Evolutionary conservation across 2,329 filamentous ascomycete species (phyloP).

Genomic region (Trichoderma semiorbis): DNA sequence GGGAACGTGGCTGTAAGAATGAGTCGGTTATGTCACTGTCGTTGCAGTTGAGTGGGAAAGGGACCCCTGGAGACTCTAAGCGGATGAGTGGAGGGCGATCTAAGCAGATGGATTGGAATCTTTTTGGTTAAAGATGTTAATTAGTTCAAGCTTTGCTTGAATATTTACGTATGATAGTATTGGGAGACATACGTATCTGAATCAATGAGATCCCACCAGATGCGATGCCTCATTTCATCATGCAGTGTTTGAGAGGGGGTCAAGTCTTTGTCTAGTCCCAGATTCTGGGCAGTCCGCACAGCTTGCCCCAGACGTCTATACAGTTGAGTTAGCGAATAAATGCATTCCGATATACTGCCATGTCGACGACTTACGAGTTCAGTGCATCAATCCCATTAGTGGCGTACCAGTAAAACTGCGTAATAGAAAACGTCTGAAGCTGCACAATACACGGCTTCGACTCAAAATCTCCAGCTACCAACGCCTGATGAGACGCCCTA

Average conservation of each 20-base stretch:
- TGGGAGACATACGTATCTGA: slow-evolving; percentile 11
- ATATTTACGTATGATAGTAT: accelerated
- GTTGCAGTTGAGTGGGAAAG: slow-evolving; percentile 20
- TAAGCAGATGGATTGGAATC: slow-evolving; percentile 21
- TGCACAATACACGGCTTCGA: slow-evolving; percentile 27
- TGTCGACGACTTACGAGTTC: slow-evolving; percentile 28
- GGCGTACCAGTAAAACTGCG: slow-evolving; percentile 32
- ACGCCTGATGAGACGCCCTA: slow-evolving; percentile 28
- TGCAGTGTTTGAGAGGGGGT: slow-evolving; percentile 13
- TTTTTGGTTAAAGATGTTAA: not conserved
- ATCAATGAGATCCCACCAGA: slow-evolving; percentile 22
- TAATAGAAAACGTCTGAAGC: slow-evolving; percentile 29
- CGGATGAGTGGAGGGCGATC: slow-evolving; percentile 19
- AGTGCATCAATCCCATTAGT: slow-evolving; percentile 31
- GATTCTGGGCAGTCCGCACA: slow-evolving; percentile 17
- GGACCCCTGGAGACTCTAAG: slow-evolving; percentile 18
- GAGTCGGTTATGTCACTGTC: slow-evolving; percentile 20
- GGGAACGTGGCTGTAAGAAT: slow-evolving; percentile 1
- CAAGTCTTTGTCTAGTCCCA: slow-evolving; percentile 16
- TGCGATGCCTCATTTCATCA: slow-evolving; percentile 21
- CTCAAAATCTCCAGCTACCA: slow-evolving; percentile 29
- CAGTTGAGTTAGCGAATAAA: not conserved
- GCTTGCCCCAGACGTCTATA: slow-evolving; percentile 18
- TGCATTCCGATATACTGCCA: not conserved
- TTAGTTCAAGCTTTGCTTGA: not conserved